Evolutionary conservation across 2,329 filamentous ascomycete genomes (phyloP).

Genomic region (Aspergillus pseudoterreus): DNA sequence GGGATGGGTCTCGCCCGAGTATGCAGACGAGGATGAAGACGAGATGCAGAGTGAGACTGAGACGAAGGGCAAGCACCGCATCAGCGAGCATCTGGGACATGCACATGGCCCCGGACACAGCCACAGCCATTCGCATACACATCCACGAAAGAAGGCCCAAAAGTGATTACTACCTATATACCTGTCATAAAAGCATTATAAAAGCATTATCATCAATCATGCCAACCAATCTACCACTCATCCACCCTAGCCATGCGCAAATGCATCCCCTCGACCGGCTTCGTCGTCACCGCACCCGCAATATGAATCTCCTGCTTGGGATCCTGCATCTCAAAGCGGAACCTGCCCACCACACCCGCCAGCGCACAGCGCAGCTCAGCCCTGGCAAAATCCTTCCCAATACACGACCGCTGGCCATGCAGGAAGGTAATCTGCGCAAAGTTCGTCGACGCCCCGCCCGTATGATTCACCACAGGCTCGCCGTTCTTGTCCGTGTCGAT

Average conservation of each 20-base stretch:
- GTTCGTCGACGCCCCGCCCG: conserved; percentile 39
- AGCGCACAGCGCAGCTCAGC: conserved; percentile 39
- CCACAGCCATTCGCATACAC: conserved; percentile 1
- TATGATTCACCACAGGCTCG: conserved; percentile 49
- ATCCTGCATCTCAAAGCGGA: conserved; percentile 34
- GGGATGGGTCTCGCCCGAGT: conserved; percentile 47
- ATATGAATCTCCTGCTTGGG: conserved; percentile 34
- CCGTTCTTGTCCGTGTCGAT: conserved; percentile 56
- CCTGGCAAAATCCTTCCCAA: conserved; percentile 42
- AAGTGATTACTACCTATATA: neutral
- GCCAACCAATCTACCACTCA: conserved; percentile 22
- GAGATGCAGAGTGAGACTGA: conserved; percentile 2
- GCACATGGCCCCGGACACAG: conserved; percentile 15
- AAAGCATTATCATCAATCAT: neutral
- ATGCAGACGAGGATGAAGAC: conserved; percentile 23
- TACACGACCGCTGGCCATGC: conserved; percentile 36
- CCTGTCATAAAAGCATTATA: neutral
- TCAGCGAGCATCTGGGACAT: conserved; percentile 27
- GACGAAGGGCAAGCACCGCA: conserved; percentile 21
- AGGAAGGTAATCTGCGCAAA: conserved; percentile 39
- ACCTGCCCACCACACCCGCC: conserved; percentile 36
- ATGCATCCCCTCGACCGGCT: conserved; percentile 39
- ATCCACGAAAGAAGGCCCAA: neutral
- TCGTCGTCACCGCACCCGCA: conserved; percentile 36
- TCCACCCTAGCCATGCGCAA: conserved; percentile 30